Percentiles rank a stretch among this genome's conserved stretches.
These are phyloP conservation scores for Tephrocybe sp. DNA, from an alignment of 768 basidiomycete species.

Conservation along the genomic window DNA sequence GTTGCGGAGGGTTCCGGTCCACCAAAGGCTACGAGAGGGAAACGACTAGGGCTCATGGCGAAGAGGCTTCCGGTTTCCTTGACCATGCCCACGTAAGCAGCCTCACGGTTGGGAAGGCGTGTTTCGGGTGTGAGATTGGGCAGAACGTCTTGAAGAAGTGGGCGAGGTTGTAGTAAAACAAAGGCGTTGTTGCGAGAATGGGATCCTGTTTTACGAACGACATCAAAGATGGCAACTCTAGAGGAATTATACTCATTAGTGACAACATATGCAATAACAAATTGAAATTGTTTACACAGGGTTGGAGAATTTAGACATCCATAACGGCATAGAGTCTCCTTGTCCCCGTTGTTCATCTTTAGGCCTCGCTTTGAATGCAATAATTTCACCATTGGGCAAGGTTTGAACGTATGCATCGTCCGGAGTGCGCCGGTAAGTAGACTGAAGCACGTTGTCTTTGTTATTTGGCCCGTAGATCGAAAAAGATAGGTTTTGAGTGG, in stretches of 20 bases:
- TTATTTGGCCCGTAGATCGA: constrained; percentile 94
- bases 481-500: constrained; percentile 81
- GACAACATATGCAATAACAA: neutral
- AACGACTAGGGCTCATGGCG: constrained; percentile 80
- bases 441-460: constrained; percentile 71
- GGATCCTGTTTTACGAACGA: constrained; percentile 41
- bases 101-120: constrained; percentile 45
- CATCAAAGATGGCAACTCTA: constrained; percentile 84
- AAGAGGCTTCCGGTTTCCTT: constrained; percentile 72
- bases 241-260: neutral
- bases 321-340: constrained; percentile 41
- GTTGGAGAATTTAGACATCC: constrained; percentile 56
- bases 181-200: constrained; percentile 47
- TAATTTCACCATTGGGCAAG: constrained; percentile 72
- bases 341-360: constrained; percentile 17
- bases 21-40: constrained; percentile 78
- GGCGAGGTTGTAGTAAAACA: constrained; percentile 84
- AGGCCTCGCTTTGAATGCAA: constrained; percentile 61
- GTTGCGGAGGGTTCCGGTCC: constrained; percentile 21
- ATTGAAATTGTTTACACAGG: constrained; percentile 56
- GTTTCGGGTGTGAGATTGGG: constrained; percentile 46
- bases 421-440: constrained; percentile 69
- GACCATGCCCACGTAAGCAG: constrained; percentile 81
- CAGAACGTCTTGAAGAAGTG: constrained; percentile 70
- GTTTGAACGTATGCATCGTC: constrained; percentile 83